A percentile compares a stretch with the other conserved stretches of the same genome.
Evolutionary conservation across 2,329 filamentous ascomycete species (phyloP).

Genomic region (Nigrospora oryzae): DNA sequence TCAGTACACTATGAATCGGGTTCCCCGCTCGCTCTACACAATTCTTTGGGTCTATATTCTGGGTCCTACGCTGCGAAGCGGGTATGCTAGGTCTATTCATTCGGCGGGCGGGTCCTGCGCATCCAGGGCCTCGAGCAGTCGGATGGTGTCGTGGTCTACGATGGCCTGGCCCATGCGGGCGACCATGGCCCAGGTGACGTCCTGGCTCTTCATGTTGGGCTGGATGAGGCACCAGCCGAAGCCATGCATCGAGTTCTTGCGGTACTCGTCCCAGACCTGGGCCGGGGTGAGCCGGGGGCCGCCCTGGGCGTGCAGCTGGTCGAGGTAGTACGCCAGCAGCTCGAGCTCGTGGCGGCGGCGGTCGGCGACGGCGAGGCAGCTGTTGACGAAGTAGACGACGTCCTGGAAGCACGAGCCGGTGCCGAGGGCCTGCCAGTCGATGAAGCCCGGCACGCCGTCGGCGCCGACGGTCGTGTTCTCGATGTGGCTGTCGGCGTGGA

Average conservation of each 20-base stretch:
- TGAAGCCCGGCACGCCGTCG: slow-evolving; percentile 14
- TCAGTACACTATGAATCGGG: no score
- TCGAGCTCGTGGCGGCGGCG: slow-evolving; percentile 17
- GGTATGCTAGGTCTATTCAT: no score
- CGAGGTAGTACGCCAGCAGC: slow-evolving; percentile 19
- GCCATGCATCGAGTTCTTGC: slow-evolving; percentile 17
- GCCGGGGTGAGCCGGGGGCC: slow-evolving; percentile 11
- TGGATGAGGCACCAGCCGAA: slow-evolving; percentile 18
- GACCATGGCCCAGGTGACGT: slow-evolving; percentile 15
- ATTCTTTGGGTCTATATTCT: no score
- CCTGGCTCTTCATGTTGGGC: slow-evolving; percentile 19
- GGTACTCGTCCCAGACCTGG: slow-evolving; percentile 17
- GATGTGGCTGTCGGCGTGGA: slow-evolving; percentile 21
- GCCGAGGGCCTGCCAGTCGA: slow-evolving; percentile 22
- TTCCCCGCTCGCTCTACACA: no score
- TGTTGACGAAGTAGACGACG: slow-evolving; percentile 19
- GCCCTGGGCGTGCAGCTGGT: slow-evolving; percentile 8
- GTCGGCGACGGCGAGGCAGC: slow-evolving; percentile 17
- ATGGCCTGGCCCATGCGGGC: slow-evolving; percentile 17
- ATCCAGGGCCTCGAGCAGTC: slow-evolving; percentile 10
- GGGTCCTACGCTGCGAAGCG: no score
- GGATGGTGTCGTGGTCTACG: slow-evolving; percentile 17
- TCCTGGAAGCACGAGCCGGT: slow-evolving; percentile 22
- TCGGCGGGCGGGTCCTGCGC: no score
- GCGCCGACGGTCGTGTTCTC: slow-evolving; percentile 17